phyloP scores from a whole-genome alignment of 345 rosid genomes.

The Salix viminalis region DNA sequence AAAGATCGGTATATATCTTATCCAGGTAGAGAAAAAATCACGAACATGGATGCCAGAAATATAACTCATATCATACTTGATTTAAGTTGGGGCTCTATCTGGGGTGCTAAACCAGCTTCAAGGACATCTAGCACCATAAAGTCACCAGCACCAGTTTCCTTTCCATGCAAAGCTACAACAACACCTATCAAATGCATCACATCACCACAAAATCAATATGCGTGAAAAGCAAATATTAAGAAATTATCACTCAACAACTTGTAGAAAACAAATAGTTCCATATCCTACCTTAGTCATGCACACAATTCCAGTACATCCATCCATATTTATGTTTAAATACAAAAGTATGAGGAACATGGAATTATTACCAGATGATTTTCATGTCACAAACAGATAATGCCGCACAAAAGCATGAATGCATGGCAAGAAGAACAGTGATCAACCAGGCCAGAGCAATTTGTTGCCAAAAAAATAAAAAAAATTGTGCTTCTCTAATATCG shows the following conservation, averaged over 20 bases:
- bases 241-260: background rate
- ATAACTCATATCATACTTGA: slow-evolving; percentile 39
- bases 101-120: slow-evolving; percentile 88
- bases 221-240: slow-evolving; percentile 7
- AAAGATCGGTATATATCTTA: background rate
- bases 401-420: background rate
- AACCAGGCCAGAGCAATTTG: background rate
- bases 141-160: slow-evolving; percentile 77
- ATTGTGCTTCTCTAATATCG: background rate
- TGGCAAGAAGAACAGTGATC: background rate
- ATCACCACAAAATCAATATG: slow-evolving; percentile 13
- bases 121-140: slow-evolving; percentile 76
- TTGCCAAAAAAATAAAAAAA: background rate
- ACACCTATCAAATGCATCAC: slow-evolving; percentile 46
- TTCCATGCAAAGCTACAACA: slow-evolving; percentile 81
- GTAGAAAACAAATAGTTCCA: background rate
- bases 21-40: slow-evolving; percentile 5
- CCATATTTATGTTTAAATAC: background rate
- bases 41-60: slow-evolving; percentile 11
- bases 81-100: slow-evolving; percentile 54
- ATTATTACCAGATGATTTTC: background rate
- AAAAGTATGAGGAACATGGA: background rate
- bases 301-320: background rate
- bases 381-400: background rate
- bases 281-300: background rate